Conservation (phyloP, 352 stramenopile species). For the Pythium apleroticum region DNA sequence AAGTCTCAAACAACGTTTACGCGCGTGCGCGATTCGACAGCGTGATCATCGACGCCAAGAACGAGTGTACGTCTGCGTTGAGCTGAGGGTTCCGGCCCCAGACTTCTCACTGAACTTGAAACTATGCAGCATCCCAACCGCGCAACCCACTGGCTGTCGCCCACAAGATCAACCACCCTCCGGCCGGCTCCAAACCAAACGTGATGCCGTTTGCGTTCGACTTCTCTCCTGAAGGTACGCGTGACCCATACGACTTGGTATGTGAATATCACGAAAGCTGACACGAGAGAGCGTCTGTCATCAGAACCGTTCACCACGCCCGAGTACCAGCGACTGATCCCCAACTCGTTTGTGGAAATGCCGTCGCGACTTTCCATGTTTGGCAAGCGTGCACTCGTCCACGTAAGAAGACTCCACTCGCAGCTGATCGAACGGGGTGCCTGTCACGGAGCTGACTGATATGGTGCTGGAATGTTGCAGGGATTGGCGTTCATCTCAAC, state of each 20-base stretch:
- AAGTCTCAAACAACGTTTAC: slow-evolving; percentile 77
- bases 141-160: slow-evolving; percentile 71
- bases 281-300: neutral
- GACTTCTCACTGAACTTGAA: slow-evolving; percentile 2
- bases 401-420: slow-evolving; percentile 36
- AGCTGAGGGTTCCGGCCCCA: too few species aligned
- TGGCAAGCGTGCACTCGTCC: slow-evolving; percentile 81
- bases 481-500: slow-evolving; percentile 75
- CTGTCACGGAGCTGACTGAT: neutral
- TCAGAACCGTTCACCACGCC: slow-evolving; percentile 68
- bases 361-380: slow-evolving; percentile 82
- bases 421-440: neutral
- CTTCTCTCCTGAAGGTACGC: slow-evolving; percentile 64
- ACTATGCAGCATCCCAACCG: slow-evolving; percentile 44
- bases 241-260: neutral
- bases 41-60: slow-evolving; percentile 84
- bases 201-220: slow-evolving; percentile 83
- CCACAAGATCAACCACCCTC: slow-evolving; percentile 88
- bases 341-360: slow-evolving; percentile 80
- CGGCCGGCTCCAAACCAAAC: slow-evolving; percentile 61
- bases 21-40: slow-evolving; percentile 83
- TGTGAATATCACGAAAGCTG: too few species aligned
- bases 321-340: slow-evolving; percentile 67
- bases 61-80: slow-evolving; percentile 69
- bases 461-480: slow-evolving; percentile 28